Evolutionary conservation across 805 yeast species (phyloP), one percentile per base, ranked within the genome.

Genomic region (Debaryomyces prosopidis): DNA sequence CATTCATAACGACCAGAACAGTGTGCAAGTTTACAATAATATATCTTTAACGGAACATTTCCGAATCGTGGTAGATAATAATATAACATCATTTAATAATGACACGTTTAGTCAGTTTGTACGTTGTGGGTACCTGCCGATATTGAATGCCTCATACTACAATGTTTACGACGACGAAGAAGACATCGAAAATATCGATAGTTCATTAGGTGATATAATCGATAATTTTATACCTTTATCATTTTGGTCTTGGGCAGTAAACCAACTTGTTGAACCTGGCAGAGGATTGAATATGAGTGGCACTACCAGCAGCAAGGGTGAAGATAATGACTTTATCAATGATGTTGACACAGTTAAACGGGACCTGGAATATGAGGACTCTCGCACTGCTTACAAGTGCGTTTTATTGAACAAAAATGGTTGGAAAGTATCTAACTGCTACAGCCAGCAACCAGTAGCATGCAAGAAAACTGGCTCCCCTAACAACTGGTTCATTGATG

Each of bases 201-300:
- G 53, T 0, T 54, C 75, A 9, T 15, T 38, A n/a, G 10, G 32
- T 5, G 11, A 38, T 15, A 17, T 38, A 9, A 49, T 58, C 20
- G 49, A 60, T 39, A 30, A 55, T 17, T 69, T 62, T 41, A 32
- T 64, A 1, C 73, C 72, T 1, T 36, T 47, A 8, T 54, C 68
- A 12, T 62, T 77, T 31, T 90, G 97, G 97, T 77, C 92, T 1
- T 90, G 97, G 97, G 77, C 74, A 0, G 57, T 72, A 0, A 61
- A 65, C 8, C 79, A 85, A 56, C 94, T 94, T 1, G 30, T 20
- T 19, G 46, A 49, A 28, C 55, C 49, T 1, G 64, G 61, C 15
- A 53, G 49, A 23, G 46, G 54, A 0, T 11, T 36, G 4, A n/a
- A 19, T 14, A 30, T 30, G 2, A n/a, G 16, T 30, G 33, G 11